These are phyloP conservation scores for Vitis vinifera DNA, from an alignment of 164 flowering plant species.

Conservation along the genomic window DNA sequence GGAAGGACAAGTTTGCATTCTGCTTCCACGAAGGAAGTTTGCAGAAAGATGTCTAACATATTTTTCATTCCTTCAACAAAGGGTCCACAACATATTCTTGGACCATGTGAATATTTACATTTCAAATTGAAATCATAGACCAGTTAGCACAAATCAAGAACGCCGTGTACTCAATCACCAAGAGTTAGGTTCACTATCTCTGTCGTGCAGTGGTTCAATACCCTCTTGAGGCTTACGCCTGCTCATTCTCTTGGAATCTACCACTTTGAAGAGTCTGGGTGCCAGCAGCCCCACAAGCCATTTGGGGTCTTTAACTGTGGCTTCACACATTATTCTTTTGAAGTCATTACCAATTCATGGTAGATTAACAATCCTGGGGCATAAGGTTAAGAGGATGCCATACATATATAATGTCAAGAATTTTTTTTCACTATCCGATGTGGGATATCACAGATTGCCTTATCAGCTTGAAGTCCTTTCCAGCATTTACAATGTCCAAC, in stretches of 20 bases:
- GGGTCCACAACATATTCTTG: no score
- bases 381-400: background rate
- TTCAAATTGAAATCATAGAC: no score
- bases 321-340: conserved; percentile 44
- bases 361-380: conserved; percentile 73
- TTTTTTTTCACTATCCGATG: no score
- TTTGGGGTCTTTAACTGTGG: conserved; percentile 20
- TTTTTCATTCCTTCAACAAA: no score
- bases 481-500: conserved; percentile 60
- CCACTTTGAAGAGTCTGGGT: conserved; percentile 24
- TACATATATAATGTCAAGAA: no score
- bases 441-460: no score
- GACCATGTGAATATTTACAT: no score
- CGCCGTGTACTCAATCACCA: conserved; percentile 28
- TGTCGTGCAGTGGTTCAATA: conserved; percentile 24
- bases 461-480: conserved; percentile 40
- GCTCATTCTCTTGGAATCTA: conserved; percentile 27
- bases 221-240: conserved; percentile 29
- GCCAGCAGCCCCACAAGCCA: conserved; percentile 25
- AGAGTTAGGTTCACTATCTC: conserved; percentile 27
- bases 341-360: conserved; percentile 73
- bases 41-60: no score
- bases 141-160: background rate
- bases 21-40: no score
- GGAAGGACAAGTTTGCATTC: no score